Percentiles rank a stretch among this genome's conserved stretches.
Evolutionary conservation across 1,284 basidiomycete species (phyloP).

Genomic region (Ceratobasidium sp.): DNA sequence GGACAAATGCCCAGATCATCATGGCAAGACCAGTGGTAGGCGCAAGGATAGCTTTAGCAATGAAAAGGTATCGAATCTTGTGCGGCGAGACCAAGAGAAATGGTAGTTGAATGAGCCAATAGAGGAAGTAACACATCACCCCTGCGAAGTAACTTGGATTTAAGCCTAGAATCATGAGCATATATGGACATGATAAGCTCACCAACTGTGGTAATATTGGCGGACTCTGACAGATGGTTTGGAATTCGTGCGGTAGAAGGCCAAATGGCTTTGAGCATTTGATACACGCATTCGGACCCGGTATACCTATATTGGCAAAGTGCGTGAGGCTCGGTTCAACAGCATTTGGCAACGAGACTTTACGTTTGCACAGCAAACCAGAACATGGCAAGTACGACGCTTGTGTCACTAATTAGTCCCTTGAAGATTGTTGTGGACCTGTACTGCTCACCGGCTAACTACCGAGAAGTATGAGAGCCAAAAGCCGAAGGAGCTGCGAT

Average conservation of each 20-base stretch:
- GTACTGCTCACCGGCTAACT: constrained; percentile 60
- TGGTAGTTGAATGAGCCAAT: constrained; percentile 76
- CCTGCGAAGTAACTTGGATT: constrained; percentile 46
- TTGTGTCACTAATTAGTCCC: not conserved
- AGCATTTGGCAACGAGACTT: not conserved
- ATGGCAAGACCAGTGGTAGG: constrained; percentile 73
- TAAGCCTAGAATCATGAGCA: constrained; percentile 18
- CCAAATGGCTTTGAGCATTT: constrained; percentile 82
- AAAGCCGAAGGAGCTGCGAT: constrained; percentile 79
- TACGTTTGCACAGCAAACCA: constrained; percentile 41
- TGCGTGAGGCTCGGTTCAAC: not conserved
- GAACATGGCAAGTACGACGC: constrained; percentile 39
- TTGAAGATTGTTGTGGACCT: no score
- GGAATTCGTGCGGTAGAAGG: constrained; percentile 67
- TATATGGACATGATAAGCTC: constrained; percentile 2
- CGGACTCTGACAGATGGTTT: constrained; percentile 64
- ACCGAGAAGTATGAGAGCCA: constrained; percentile 74
- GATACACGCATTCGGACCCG: constrained; percentile 41
- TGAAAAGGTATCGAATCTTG: constrained; percentile 74
- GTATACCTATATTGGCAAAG: constrained; percentile 41
- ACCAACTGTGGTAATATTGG: constrained; percentile 69
- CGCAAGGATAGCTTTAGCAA: constrained; percentile 64
- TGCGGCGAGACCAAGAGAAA: constrained; percentile 79
- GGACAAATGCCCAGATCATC: constrained; percentile 74
- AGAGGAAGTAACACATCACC: constrained; percentile 79